These are phyloP conservation scores for Colletotrichum coccodes DNA, from an alignment of 2,329 filamentous ascomycete genomes.

Conservation along the genomic window DNA sequence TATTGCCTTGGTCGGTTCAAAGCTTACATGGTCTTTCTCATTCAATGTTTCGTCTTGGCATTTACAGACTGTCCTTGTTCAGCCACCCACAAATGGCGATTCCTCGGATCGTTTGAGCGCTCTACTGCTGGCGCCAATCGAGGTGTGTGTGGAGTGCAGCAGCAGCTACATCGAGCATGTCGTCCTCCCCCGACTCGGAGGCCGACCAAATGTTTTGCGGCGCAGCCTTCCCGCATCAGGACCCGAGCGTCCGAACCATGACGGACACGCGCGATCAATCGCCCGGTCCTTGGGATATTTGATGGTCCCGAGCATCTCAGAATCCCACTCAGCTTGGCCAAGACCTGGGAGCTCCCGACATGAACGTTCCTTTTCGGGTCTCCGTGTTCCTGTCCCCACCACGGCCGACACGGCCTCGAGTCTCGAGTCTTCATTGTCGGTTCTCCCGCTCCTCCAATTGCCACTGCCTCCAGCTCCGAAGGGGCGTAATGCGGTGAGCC, in stretches of 20 bases:
- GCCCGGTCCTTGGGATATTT: not conserved
- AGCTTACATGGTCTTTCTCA: not conserved
- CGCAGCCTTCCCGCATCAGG: slow-evolving; percentile 8
- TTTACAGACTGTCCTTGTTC: not conserved
- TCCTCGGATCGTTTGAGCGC: not conserved
- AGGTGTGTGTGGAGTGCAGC: slow-evolving; percentile 26
- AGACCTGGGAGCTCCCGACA: not conserved
- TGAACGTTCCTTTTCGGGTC: not conserved
- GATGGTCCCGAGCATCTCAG: not conserved
- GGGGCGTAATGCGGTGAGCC: slow-evolving; percentile 25
- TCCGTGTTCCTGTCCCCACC: slow-evolving; percentile 16
- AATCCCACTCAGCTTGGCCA: not conserved
- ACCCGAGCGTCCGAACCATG: slow-evolving; percentile 10
- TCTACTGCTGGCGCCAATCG: not conserved
- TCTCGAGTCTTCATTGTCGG: not conserved
- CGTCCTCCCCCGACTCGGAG: not conserved
- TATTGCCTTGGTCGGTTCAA: no score
- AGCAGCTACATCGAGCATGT: not conserved
- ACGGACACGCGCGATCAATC: not conserved
- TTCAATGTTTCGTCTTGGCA: not conserved
- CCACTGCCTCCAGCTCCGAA: slow-evolving; percentile 6
- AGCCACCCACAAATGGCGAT: not conserved
- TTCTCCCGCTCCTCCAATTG: not conserved
- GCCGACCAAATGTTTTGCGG: slow-evolving; percentile 1
- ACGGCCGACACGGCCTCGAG: not conserved